These are phyloP conservation scores for Microcos paniculata DNA, from an alignment of 345 rosid genomes.

Conservation along the genomic window DNA sequence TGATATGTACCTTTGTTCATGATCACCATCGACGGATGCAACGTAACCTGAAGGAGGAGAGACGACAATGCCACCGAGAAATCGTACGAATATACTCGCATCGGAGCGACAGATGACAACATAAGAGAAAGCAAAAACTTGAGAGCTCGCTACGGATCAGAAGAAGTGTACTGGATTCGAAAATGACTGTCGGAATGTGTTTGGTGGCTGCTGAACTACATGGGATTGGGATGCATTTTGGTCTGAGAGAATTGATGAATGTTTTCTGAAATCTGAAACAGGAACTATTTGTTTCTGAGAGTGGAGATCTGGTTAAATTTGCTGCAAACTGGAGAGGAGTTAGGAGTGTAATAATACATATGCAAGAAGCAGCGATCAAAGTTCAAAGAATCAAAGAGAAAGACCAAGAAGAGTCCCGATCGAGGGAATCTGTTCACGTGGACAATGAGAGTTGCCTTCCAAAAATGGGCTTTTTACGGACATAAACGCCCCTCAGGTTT, in stretches of 20 bases:
- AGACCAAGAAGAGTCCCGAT: not conserved
- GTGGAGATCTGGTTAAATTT: not conserved
- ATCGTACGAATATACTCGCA: not conserved
- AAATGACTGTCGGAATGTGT: not conserved
- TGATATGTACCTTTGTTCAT: not conserved
- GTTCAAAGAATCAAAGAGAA: not conserved
- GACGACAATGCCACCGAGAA: not conserved
- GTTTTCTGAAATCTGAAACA: not conserved
- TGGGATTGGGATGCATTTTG: not conserved
- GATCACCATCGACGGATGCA: not conserved
- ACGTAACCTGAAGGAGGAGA: not conserved
- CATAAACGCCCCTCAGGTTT: not conserved
- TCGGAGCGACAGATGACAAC: not conserved
- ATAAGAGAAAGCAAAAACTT: not conserved
- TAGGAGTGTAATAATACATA: not conserved
- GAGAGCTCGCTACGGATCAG: not conserved
- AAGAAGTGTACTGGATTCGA: not conserved
- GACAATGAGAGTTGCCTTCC: not conserved
- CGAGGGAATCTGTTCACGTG: conserved; percentile 35
- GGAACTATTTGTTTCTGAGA: not conserved
- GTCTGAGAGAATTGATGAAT: not conserved
- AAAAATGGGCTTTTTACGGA: not conserved
- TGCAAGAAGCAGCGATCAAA: not conserved
- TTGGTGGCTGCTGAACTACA: not conserved
- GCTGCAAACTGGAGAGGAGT: not conserved